Base-by-base conservation (phyloP, 768 basidiomycete genomes). In the Tulasnella sp. region DNA sequence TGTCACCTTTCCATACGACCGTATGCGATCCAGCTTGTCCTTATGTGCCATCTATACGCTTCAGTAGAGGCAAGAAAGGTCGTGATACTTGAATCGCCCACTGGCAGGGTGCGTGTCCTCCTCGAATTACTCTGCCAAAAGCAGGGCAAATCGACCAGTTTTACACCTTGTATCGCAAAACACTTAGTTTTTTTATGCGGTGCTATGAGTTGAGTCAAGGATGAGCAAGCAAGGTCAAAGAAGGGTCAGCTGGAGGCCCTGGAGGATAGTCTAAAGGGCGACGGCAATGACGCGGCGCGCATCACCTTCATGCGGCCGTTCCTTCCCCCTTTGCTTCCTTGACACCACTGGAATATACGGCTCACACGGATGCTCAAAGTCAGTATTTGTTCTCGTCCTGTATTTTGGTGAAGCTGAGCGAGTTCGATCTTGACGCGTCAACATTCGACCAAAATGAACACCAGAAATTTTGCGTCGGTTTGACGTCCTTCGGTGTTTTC, bases 401-500 rank as follows among this genome's bases (percentile, higher is more conserved):
- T 74, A n/a, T 34, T 41, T 37, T 79, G 42, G 34, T 40, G 72
- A 73, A 42, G 22, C 54, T 40, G 84, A 87, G 31, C 9, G 85
- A 42, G 37, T 64, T 50, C 75, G 12, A 34, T 12, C 37, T 60
- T 58, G 54, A 14, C n/a, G 76, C 72, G 34, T 37, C 37, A 46
- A 77, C 18, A 69, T 72, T 37, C 54, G 40, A 22, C 50, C 79
- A 77, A n/a, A 73, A 79, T 44, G 24, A 58, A 74, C n/a, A 80
- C 80, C 85, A 97, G 96, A 97, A 89, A 97, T 98, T 98, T 83
- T 96, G 97, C 83, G 97, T 99, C 80, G 97, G 96, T 75, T 91
- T 99, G 83, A 98, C 97, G 69, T 94, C 96, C 24, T 98, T 98
- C 84, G 98, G 98, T 77, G 92, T 90, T 54, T 89, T 97, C 81